Conservation (phyloP, 1,284 basidiomycete species). For the Cutaneotrichosporon spelunceum region DNA sequence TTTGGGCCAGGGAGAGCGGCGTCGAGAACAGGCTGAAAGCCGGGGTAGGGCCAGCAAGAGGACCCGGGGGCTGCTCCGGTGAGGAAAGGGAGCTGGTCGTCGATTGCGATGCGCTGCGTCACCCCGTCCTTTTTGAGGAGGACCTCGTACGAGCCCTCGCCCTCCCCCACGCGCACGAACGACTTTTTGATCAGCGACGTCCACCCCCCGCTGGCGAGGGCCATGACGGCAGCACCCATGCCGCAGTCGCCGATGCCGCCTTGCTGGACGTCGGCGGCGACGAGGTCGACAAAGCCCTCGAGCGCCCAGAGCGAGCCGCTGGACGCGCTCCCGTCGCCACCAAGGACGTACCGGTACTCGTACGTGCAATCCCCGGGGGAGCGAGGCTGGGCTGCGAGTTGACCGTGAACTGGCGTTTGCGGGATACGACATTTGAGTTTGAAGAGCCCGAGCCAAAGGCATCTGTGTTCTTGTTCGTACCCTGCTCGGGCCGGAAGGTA, state of each 20-base stretch:
- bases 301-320: conserved; percentile 27
- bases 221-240: conserved; percentile 24
- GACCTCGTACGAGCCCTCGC: conserved; percentile 10
- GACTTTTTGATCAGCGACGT: conserved; percentile 17
- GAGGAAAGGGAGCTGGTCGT: conserved; percentile 24
- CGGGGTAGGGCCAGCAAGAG: conserved; percentile 24
- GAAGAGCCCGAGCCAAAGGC: neutral
- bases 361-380: conserved; percentile 14
- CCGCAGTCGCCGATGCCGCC: conserved; percentile 30
- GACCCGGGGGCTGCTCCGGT: conserved; percentile 16
- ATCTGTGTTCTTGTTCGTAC: conserved; percentile 17
- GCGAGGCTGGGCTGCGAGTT: neutral
- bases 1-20: conserved; percentile 16
- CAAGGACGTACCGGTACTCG: conserved; percentile 24
- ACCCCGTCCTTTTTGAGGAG: conserved; percentile 21
- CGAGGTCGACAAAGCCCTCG: conserved; percentile 28
- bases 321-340: conserved; percentile 17
- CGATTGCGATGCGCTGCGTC: conserved; percentile 18
- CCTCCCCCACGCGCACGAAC: conserved; percentile 8
- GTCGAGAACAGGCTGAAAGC: conserved; percentile 25
- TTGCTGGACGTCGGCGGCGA: conserved; percentile 23
- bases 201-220: conserved; percentile 20
- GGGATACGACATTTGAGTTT: neutral
- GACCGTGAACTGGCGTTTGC: neutral
- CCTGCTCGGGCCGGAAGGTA: conserved; percentile 12